Conservation (phyloP, 176 grass and related monocot species). For the Carex cristatella region DNA sequence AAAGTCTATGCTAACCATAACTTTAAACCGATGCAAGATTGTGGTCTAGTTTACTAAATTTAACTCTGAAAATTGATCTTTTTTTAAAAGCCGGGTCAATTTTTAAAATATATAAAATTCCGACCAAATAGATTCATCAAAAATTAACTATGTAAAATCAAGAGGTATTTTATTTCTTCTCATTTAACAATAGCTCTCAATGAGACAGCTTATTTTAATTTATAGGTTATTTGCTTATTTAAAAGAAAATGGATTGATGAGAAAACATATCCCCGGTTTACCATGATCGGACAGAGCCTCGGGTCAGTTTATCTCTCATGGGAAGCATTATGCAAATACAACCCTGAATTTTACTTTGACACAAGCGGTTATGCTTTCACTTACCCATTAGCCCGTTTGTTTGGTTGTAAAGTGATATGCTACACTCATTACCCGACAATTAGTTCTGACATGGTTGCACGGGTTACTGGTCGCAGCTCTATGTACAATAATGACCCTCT, state of each 20-base stretch:
- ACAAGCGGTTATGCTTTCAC: constrained; percentile 97
- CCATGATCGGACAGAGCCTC: constrained; percentile 96
- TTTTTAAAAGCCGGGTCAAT: background rate
- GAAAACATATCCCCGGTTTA: constrained; percentile 70
- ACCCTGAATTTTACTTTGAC: constrained; percentile 73
- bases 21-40: background rate
- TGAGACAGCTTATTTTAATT: constrained; percentile 1
- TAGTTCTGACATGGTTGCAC: constrained; percentile 89
- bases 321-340: constrained; percentile 77
- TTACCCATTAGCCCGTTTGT: constrained; percentile 73
- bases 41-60: background rate
- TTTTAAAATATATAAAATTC: background rate
- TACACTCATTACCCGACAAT: constrained; percentile 97
- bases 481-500: constrained; percentile 88
- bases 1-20: background rate
- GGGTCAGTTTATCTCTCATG: constrained; percentile 85
- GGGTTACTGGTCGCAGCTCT: constrained; percentile 57
- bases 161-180: background rate
- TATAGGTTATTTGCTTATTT: constrained; percentile 70
- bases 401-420: constrained; percentile 82
- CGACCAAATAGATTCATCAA: background rate
- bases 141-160: background rate
- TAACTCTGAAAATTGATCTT: background rate
- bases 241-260: constrained; percentile 95
- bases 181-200: background rate